A percentile compares a stretch with the other conserved stretches of the same genome.
Evolutionary conservation across 1,139 yeast genomes (phyloP).

Genomic region (Hansenula anomala): DNA sequence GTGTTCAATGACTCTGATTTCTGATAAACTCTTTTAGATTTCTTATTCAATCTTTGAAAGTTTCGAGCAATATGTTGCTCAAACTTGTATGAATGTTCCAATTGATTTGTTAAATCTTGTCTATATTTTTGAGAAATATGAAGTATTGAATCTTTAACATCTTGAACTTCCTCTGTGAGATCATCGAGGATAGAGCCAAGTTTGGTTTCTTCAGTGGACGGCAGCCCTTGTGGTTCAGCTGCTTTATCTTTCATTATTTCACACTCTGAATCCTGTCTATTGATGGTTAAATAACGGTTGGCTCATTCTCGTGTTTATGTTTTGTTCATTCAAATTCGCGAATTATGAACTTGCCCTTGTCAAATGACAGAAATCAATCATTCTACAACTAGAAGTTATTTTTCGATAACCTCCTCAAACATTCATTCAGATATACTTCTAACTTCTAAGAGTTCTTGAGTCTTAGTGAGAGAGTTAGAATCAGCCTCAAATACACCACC

Average conservation of each 20-base stretch:
- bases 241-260: not conserved
- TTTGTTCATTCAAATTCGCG: too few species aligned
- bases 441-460: too few species aligned
- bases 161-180: slow-evolving; percentile 30
- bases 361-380: too few species aligned
- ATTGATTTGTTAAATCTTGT: slow-evolving; percentile 35
- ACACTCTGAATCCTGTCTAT: too few species aligned
- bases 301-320: not conserved
- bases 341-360: too few species aligned
- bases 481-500: too few species aligned
- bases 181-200: slow-evolving; percentile 31
- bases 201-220: slow-evolving; percentile 30
- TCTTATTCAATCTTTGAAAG: slow-evolving; percentile 5
- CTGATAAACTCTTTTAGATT: slow-evolving; percentile 3
- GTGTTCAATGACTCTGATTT: slow-evolving; percentile 6
- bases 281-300: too few species aligned
- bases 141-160: slow-evolving; percentile 31
- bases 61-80: slow-evolving; percentile 16
- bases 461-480: too few species aligned
- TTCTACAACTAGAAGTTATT: too few species aligned
- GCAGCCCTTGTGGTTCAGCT: slow-evolving; percentile 1
- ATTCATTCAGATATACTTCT: too few species aligned
- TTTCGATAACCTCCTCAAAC: too few species aligned
- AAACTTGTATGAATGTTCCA: slow-evolving; percentile 24
- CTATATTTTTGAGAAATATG: slow-evolving; percentile 34